A percentile compares a stretch with the other conserved stretches of the same genome.
phyloP scores from a whole-genome alignment of 257 asterid genomes.

The Capsicum rhomboideum region DNA sequence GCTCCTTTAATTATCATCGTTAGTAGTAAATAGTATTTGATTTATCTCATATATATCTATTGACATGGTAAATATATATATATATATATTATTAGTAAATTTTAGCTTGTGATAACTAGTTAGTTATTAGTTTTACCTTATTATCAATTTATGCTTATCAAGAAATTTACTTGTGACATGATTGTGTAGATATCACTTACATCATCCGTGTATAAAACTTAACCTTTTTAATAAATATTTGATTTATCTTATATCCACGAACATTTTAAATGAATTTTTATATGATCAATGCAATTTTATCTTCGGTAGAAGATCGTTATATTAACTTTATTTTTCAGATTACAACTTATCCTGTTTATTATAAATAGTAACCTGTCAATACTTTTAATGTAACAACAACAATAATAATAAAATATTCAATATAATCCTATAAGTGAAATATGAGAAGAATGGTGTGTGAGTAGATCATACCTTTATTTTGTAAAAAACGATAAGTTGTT shows the following conservation, averaged over 20 bases:
- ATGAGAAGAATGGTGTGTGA: too few species aligned
- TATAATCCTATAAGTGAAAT: too few species aligned
- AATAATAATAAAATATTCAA: too few species aligned
- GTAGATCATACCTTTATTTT: too few species aligned
- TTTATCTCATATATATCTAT: background rate
- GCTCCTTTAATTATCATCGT: background rate
- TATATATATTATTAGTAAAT: background rate
- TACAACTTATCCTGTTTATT: background rate
- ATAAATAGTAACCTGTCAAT: background rate
- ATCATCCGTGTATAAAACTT: too few species aligned
- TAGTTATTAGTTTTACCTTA: too few species aligned
- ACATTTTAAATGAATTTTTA: background rate
- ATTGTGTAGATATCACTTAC: background rate
- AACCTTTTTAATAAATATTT: background rate
- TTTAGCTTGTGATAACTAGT: background rate
- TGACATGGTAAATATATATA: too few species aligned
- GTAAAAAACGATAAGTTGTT: too few species aligned
- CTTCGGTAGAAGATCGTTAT: background rate
- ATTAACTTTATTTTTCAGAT: background rate
- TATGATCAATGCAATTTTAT: background rate
- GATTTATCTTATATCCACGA: background rate
- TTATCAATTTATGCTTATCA: too few species aligned
- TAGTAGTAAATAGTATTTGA: too few species aligned
- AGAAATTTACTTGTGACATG: background rate
- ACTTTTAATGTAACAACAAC: background rate